Base-by-base conservation (phyloP, 768 basidiomycete genomes). In the Lactifluus rugatus region DNA sequence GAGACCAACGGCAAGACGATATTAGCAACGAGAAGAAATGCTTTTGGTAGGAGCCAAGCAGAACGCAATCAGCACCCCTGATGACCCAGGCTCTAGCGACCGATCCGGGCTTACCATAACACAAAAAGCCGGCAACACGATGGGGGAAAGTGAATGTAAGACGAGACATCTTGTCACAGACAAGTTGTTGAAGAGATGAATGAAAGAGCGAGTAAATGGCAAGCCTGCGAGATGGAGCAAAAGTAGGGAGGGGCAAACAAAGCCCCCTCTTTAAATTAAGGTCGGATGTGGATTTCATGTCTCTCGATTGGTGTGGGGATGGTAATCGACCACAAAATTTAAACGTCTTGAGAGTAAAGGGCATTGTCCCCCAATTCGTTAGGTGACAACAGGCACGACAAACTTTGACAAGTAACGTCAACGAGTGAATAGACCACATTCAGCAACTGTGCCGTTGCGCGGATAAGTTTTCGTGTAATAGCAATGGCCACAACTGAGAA, bases 101-200 rank as follows among this genome's bases (percentile, higher is more conserved):
- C 17, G 0, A 26, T n/a, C 37, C 19, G 16, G 36, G 51, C 59
- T 44, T 23, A 60, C 59, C 31, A 31, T 60, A 60, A 47, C 42
- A 52, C 5, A 55, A 26, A 19, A 51, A 14, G 3, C 48, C 53
- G 6, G 36, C 44, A 23, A 56, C 14, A 49, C 44, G 56, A 9
- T 53, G 28, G 5, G 58, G 54, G 3, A 44, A 37, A 39, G 42
- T 28, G 21, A 31, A 31, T 8, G 25, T 19, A 36, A 19, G n/a
- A 41, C 16, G 44, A 47, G 17, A n/a, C 54, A 60, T 46, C 49
- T 60, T 60, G 59, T 60, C 59, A 37, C 59, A 60, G 59, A 60
- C 59, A 60, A 60, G 44, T 28, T 34, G 37, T 21, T 7, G 3
- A 26, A 21, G n/a, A 4, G 9, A 13, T 8, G 26, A 52, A 36